phyloP scores from a whole-genome alignment of 2,329 filamentous ascomycete species.

The Neonectria sp. region DNA sequence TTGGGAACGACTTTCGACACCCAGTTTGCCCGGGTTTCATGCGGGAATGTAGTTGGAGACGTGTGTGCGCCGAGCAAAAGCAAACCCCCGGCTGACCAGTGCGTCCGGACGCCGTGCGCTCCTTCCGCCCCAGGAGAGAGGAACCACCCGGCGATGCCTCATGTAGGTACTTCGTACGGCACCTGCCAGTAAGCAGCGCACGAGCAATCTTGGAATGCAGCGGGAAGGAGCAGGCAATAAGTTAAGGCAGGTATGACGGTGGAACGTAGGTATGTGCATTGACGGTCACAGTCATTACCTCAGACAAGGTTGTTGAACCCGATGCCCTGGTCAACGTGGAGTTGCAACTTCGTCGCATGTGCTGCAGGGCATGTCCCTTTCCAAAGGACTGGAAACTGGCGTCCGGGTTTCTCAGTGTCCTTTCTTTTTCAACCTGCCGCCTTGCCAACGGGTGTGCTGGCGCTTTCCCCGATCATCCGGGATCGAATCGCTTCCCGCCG shows the following conservation, averaged over 20 bases:
- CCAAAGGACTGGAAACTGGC: constrained; percentile 1
- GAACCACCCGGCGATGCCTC: constrained; percentile 10
- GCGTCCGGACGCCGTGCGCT: constrained; percentile 15
- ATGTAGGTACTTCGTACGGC: constrained; percentile 9
- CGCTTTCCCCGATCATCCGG: constrained; percentile 28
- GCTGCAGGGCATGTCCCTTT: neutral
- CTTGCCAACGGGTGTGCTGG: constrained; percentile 29
- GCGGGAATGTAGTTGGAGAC: constrained; percentile 10
- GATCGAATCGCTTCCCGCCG: constrained; percentile 36
- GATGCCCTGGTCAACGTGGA: constrained; percentile 21
- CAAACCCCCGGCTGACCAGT: constrained; percentile 26
- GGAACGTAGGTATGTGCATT: neutral
- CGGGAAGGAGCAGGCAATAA: constrained; percentile 7
- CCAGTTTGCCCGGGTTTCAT: neutral
- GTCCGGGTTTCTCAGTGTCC: constrained; percentile 1
- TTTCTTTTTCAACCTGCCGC: constrained; percentile 22
- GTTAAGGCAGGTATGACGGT: constrained; percentile 6
- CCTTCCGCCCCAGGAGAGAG: neutral
- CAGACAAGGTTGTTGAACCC: constrained; percentile 3
- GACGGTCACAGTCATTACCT: neutral
- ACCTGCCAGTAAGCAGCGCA: constrained; percentile 12
- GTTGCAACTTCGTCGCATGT: constrained; percentile 9
- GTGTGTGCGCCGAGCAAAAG: constrained; percentile 18
- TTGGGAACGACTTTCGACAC: constrained; percentile 3
- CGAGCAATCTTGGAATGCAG: constrained; percentile 5